Evolutionary conservation across 345 rosid genomes (phyloP).

Genomic region (Theobroma cacao): DNA sequence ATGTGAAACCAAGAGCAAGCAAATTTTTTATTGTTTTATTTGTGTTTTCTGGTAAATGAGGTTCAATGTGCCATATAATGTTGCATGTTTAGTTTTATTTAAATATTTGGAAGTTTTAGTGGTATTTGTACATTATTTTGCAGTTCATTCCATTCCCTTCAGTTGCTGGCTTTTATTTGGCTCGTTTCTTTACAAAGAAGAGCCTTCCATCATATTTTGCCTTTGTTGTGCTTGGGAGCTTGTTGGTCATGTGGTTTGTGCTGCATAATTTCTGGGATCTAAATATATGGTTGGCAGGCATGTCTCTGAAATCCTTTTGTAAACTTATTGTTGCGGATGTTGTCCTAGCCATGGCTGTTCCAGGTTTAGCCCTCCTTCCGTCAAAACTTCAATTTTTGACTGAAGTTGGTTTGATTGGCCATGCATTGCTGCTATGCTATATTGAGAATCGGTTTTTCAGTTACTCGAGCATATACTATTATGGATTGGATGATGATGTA

Average conservation of each 20-base stretch:
- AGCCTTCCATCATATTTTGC: slow-evolving; percentile 88
- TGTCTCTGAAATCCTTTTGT: slow-evolving; percentile 91
- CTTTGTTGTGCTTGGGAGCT: slow-evolving; percentile 88
- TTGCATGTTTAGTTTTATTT: neutral
- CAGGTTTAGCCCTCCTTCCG: slow-evolving; percentile 95
- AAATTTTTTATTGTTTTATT: neutral
- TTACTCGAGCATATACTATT: slow-evolving; percentile 83
- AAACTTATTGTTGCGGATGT: slow-evolving; percentile 80
- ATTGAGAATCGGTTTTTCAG: slow-evolving; percentile 88
- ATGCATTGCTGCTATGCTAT: slow-evolving; percentile 73
- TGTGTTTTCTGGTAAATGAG: neutral
- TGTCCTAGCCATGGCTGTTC: slow-evolving; percentile 81
- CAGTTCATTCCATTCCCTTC: slow-evolving; percentile 93
- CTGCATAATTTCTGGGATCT: slow-evolving; percentile 97
- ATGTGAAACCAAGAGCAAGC: neutral
- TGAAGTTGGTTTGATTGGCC: slow-evolving; percentile 77
- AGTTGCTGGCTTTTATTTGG: slow-evolving; percentile 86
- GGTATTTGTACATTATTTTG: slow-evolving; percentile 24
- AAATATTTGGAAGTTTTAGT: slow-evolving; percentile 1
- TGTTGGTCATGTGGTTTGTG: slow-evolving; percentile 91
- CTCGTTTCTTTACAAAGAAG: slow-evolving; percentile 89
- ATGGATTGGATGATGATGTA: slow-evolving; percentile 90
- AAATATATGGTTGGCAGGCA: slow-evolving; percentile 98
- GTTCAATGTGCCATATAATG: neutral
- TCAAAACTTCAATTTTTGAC: slow-evolving; percentile 66